Evolutionary conservation across 2,329 filamentous ascomycete genomes (phyloP).

Genomic region (Nannizziopsis arthrosporioides): DNA sequence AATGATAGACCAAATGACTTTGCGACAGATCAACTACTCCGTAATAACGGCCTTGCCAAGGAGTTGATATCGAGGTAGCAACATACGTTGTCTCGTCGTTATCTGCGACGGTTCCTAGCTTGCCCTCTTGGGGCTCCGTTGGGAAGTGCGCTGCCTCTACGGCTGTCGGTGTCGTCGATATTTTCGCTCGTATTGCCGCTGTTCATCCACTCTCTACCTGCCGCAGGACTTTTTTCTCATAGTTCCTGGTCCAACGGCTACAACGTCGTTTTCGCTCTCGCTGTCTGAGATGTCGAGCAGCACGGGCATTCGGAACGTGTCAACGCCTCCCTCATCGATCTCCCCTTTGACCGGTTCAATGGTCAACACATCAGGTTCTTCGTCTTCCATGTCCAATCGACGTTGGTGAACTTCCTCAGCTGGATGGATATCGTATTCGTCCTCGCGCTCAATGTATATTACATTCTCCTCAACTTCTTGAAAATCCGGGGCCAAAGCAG

Average conservation of each 20-base stretch:
- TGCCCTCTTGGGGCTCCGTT: conserved; percentile 15
- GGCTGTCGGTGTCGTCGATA: conserved; percentile 18
- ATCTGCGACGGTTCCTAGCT: conserved; percentile 25
- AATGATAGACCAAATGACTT: no score
- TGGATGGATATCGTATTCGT: conserved; percentile 96
- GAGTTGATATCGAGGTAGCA: not conserved
- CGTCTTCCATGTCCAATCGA: conserved; percentile 80
- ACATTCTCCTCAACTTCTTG: conserved; percentile 97
- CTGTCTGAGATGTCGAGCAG: conserved; percentile 86
- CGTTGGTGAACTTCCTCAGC: conserved; percentile 89
- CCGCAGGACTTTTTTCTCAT: conserved; percentile 77
- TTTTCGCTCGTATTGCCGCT: conserved; percentile 22
- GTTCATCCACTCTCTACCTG: conserved; percentile 53
- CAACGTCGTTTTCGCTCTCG: conserved; percentile 83
- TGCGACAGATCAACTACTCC: no score
- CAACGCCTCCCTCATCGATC: conserved; percentile 42
- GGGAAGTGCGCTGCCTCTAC: conserved; percentile 11
- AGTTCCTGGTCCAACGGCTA: conserved; percentile 60
- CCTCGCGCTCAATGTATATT: conserved; percentile 87
- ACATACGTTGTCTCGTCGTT: conserved; percentile 11
- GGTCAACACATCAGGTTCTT: conserved; percentile 81
- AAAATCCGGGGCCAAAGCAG: conserved; percentile 90
- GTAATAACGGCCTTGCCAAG: no score
- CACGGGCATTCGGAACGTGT: conserved; percentile 80
- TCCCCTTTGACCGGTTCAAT: conserved; percentile 55